phyloP scores from a whole-genome alignment of 2,329 filamentous ascomycete species.

The Colletotrichum trifolii region DNA sequence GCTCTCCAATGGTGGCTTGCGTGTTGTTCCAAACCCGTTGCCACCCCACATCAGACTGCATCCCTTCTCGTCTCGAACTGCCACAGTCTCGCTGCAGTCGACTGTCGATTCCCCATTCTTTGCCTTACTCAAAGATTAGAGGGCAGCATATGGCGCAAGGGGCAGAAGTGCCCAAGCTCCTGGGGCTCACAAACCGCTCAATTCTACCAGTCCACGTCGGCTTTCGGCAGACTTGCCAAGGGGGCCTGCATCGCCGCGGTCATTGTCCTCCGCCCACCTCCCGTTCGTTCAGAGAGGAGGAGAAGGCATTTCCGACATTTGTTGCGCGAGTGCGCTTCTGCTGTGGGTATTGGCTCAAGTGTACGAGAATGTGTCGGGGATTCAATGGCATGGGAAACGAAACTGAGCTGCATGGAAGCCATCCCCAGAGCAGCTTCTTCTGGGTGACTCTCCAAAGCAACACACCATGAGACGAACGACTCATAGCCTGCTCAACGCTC shows the following conservation, averaged over 20 bases:
- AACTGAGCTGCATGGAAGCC: not conserved
- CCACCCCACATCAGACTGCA: constrained; percentile 34
- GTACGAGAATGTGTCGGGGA: too few relatives aligned
- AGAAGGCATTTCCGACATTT: not conserved
- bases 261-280: constrained; percentile 14
- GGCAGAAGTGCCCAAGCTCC: constrained; percentile 19
- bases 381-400: constrained; percentile 5
- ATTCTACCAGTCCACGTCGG: constrained; percentile 26
- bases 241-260: constrained; percentile 24
- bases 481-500: constrained; percentile 7
- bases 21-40: constrained; percentile 36
- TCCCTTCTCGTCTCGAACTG: constrained; percentile 33
- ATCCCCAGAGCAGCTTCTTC: not conserved
- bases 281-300: not conserved
- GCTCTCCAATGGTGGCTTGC: constrained; percentile 35
- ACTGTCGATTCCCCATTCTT: constrained; percentile 2
- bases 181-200: constrained; percentile 17
- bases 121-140: constrained; percentile 30
- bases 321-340: too few relatives aligned
- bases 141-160: constrained; percentile 9
- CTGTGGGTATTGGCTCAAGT: too few relatives aligned
- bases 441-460: constrained; percentile 5
- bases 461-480: constrained; percentile 31
- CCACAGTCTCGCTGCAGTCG: constrained; percentile 19
- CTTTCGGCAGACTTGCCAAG: constrained; percentile 35